Base-by-base conservation (phyloP, 2,329 filamentous ascomycete genomes). In the Plectosphaerella sp. region DNA sequence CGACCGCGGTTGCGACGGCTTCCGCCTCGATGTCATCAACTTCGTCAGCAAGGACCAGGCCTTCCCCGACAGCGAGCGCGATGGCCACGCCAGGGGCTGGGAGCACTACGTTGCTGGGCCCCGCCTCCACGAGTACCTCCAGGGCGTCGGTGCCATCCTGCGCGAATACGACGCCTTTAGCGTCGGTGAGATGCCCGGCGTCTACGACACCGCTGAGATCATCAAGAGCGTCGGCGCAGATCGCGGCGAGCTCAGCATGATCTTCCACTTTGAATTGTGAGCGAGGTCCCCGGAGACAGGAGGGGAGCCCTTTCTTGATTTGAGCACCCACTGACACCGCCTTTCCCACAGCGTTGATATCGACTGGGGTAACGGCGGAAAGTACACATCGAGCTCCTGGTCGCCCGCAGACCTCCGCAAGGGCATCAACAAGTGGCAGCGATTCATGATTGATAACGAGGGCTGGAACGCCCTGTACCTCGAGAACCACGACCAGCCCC, bases 261-360 rank as follows among this genome's bases (percentile, higher is more conserved):
- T 89, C 36, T 89, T 89, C 67, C 82, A 87, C 59, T 89, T 89
- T 62, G 85, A 88, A 52, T 72, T 82, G 76, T 78, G 59, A 60
- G 72, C 63, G 22, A 22, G 22, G 5, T 22, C 22, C 22, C 22
- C 22, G 22, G 22, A 5, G 22, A 22, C 5, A 15, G 46, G 33
- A 48, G 11, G 10, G 10, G 5, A 28, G 16, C 28, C 18, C 10
- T 16, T 22, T 9, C 11, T 14, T 22, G 24, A 51, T 56, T 22
- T 3, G 33, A 57, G n/a, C 9, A 41, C 2, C 5, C 45, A 14
- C 22, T 51, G 35, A 42, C 47, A 57, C 57, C 45, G 50, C 35
- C 15, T 22, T 4, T 35, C 16, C 16, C 45, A 6, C 18, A 77
- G 73, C 33, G 73, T 82, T 55, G 72, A 78, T 36, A 66, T 82